phyloP scores from a whole-genome alignment of 2,329 filamentous ascomycete genomes.

The Colletotrichum nymphaeae region DNA sequence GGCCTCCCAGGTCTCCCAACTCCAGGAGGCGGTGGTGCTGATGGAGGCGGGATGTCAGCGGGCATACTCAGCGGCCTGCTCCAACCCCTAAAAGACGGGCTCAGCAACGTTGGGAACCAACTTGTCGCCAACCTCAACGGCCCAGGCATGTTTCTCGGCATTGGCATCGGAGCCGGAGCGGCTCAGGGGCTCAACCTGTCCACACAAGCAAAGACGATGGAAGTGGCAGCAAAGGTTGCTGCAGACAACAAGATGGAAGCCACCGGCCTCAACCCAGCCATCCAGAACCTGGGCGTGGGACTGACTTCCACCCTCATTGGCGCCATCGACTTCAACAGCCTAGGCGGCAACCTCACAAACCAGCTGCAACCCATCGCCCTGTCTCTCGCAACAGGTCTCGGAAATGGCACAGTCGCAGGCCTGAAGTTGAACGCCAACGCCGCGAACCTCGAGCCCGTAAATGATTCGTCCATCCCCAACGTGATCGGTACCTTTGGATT shows the following conservation, averaged over 20 bases:
- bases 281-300: constrained; percentile 45
- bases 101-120: constrained; percentile 29
- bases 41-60: neutral
- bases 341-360: constrained; percentile 26
- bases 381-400: constrained; percentile 39
- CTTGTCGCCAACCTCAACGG: constrained; percentile 33
- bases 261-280: constrained; percentile 43
- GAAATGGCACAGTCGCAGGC: constrained; percentile 39
- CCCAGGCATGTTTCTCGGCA: constrained; percentile 39
- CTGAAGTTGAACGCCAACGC: constrained; percentile 37
- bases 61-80: constrained; percentile 24
- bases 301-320: constrained; percentile 42
- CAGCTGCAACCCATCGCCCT: constrained; percentile 38
- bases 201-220: constrained; percentile 27
- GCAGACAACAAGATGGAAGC: constrained; percentile 43
- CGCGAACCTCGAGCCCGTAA: constrained; percentile 34
- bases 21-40: constrained; percentile 5
- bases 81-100: constrained; percentile 28
- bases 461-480: constrained; percentile 38
- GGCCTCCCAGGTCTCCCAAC: neutral
- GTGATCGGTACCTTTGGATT: constrained; percentile 43
- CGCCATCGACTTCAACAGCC: constrained; percentile 37
- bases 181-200: constrained; percentile 40
- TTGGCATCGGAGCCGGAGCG: constrained; percentile 40
- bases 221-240: constrained; percentile 37